phyloP scores from a whole-genome alignment of 2,329 filamentous ascomycete species.

The Microsporum audouinii region DNA sequence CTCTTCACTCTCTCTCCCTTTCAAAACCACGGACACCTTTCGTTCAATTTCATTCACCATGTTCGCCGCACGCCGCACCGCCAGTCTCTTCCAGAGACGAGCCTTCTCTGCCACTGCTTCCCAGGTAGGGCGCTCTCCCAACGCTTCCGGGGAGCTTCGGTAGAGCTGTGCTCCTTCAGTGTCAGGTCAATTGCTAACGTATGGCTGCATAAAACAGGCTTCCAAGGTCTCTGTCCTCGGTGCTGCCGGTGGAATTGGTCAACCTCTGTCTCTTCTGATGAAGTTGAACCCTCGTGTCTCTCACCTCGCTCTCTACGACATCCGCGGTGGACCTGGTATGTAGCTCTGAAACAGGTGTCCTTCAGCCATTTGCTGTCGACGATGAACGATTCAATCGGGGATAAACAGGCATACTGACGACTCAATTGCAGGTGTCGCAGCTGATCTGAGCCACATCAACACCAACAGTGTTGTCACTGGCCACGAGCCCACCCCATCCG shows the following conservation, averaged over 20 bases:
- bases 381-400: not conserved
- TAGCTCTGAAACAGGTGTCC: not conserved
- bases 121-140: constrained; percentile 44
- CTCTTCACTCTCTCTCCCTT: constrained; percentile 9
- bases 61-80: constrained; percentile 56
- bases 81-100: constrained; percentile 55
- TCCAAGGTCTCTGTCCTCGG: constrained; percentile 97
- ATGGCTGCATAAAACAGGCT: constrained; percentile 46
- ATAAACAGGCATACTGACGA: constrained; percentile 13
- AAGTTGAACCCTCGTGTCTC: constrained; percentile 96
- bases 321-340: constrained; percentile 80
- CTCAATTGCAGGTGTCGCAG: constrained; percentile 68
- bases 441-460: constrained; percentile 98
- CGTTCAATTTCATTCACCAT: constrained; percentile 41
- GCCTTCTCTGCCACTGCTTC: constrained; percentile 70
- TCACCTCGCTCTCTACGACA: constrained; percentile 95
- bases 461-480: constrained; percentile 91
- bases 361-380: not conserved
- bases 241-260: constrained; percentile 94
- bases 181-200: not conserved
- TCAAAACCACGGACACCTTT: constrained; percentile 3
- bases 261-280: constrained; percentile 91
- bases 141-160: constrained; percentile 2
- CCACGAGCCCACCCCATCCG: constrained; percentile 65
- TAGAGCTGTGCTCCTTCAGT: not conserved